Conservation (phyloP, 306 rosid species). For the Psophocarpus tetragonolobus region DNA sequence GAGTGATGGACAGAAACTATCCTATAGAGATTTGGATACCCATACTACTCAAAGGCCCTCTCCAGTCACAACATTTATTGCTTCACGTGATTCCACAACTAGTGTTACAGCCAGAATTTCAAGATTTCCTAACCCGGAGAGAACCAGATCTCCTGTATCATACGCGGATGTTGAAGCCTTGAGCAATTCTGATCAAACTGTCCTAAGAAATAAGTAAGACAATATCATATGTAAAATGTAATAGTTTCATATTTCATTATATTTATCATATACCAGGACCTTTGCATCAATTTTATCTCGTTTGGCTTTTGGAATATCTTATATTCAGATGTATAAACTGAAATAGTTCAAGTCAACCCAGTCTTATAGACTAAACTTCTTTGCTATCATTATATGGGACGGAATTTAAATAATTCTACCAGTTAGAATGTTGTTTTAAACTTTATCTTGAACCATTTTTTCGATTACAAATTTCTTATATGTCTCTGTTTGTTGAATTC, state of each 20-base stretch:
- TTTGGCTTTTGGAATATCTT: slow-evolving; percentile 25
- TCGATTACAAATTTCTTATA: not conserved
- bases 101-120: slow-evolving; percentile 54
- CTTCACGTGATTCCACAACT: slow-evolving; percentile 44
- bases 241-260: slow-evolving; percentile 8
- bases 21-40: slow-evolving; percentile 39
- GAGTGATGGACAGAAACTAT: slow-evolving; percentile 37
- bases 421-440: not conserved
- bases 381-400: not conserved
- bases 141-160: slow-evolving; percentile 42
- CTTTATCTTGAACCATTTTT: not conserved
- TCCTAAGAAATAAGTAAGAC: slow-evolving; percentile 42
- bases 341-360: slow-evolving; percentile 1
- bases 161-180: slow-evolving; percentile 43
- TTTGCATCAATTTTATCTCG: slow-evolving; percentile 5
- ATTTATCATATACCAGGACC: slow-evolving; percentile 17
- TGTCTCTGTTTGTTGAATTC: slow-evolving; percentile 6
- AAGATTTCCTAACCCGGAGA: slow-evolving; percentile 45
- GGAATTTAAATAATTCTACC: slow-evolving; percentile 20
- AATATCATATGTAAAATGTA: not conserved
- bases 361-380: slow-evolving; percentile 20
- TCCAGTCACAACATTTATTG: slow-evolving; percentile 43
- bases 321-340: not conserved
- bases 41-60: slow-evolving; percentile 49
- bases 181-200: slow-evolving; percentile 43